A percentile compares a stretch with the other conserved stretches of the same genome.
Conservation (phyloP, 2,329 filamentous ascomycete genomes). For the Atkinsonella hypoxylon region DNA sequence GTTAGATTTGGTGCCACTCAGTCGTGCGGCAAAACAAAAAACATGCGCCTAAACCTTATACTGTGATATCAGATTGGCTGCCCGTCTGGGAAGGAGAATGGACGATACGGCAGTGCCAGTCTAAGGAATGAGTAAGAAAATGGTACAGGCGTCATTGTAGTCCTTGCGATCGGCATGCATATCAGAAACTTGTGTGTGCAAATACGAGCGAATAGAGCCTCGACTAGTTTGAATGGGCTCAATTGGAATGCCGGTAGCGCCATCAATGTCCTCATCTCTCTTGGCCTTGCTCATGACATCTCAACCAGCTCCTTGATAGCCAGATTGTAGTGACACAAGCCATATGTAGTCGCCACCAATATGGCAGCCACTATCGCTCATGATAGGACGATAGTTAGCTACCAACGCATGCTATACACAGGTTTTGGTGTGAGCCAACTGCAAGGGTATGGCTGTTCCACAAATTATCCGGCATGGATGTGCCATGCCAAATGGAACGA, state of each 20-base stretch:
- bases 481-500: conserved; percentile 4
- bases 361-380: conserved; percentile 4
- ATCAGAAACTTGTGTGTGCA: conserved; percentile 4
- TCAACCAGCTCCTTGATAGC: conserved; percentile 4
- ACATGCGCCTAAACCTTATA: background rate
- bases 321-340: conserved; percentile 5
- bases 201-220: conserved; percentile 6
- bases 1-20: background rate
- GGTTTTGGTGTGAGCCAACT: conserved; percentile 5
- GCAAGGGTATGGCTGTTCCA: conserved; percentile 6
- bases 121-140: too few species aligned
- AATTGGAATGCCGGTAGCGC: background rate
- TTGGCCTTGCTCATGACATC: background rate
- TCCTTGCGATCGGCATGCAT: too few species aligned
- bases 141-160: too few species aligned
- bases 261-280: background rate
- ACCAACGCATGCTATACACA: conserved; percentile 7
- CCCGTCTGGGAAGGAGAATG: too few species aligned
- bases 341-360: conserved; percentile 1
- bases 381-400: conserved; percentile 7
- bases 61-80: too few species aligned
- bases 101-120: too few species aligned
- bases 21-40: background rate
- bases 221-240: conserved; percentile 1
- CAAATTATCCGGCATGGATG: conserved; percentile 5